A percentile compares a stretch with the other conserved stretches of the same genome.
phyloP scores from a whole-genome alignment of 2,329 filamentous ascomycete genomes.

The Botryotinia globosa region DNA sequence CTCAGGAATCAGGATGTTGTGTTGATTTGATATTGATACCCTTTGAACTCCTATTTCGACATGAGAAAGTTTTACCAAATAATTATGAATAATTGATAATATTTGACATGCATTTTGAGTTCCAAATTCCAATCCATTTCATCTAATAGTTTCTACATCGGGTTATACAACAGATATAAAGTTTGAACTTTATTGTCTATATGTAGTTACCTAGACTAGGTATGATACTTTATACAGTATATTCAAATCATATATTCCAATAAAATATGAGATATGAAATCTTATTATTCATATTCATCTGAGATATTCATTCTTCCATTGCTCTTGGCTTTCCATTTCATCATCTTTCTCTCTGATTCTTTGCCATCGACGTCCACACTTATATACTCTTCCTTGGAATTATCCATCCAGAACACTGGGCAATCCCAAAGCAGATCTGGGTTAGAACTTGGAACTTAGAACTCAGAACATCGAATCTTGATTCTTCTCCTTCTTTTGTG shows the following conservation, averaged over 20 bases:
- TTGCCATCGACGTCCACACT: not conserved
- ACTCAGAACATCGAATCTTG: not conserved
- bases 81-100: not conserved
- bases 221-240: not conserved
- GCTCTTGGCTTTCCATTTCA: not conserved
- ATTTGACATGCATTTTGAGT: not conserved
- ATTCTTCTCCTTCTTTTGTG: not conserved
- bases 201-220: not conserved
- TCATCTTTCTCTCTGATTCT: not conserved
- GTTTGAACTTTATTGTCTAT: not conserved
- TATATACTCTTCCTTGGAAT: not conserved
- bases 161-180: not conserved
- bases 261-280: not conserved
- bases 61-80: not conserved
- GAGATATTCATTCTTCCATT: not conserved
- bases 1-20: not conserved
- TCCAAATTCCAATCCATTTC: not conserved
- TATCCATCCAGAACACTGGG: not conserved
- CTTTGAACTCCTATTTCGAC: not conserved
- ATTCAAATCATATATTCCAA: not conserved
- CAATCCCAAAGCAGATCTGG: not conserved
- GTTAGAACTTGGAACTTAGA: not conserved
- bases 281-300: not conserved
- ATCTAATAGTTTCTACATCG: not conserved
- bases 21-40: not conserved